These are phyloP conservation scores for Silene coronaria DNA, from an alignment of 179 eudicot genomes.

Conservation along the genomic window DNA sequence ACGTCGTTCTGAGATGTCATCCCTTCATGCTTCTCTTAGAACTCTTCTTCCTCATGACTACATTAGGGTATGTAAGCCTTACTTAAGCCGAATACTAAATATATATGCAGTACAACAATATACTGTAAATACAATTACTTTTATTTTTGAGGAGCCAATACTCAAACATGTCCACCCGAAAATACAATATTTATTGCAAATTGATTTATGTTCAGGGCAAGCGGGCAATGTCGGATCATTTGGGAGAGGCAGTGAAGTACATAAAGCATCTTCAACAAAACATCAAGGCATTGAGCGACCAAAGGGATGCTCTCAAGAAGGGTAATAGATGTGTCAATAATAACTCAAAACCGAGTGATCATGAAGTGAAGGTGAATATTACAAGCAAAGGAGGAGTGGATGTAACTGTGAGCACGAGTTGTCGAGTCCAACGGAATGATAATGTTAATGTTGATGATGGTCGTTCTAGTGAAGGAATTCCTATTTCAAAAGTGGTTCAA, in stretches of 20 bases:
- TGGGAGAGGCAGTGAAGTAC: conserved; percentile 24
- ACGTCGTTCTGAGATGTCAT: conserved; percentile 27
- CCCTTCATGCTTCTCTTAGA: conserved; percentile 24
- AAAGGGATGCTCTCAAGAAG: conserved; percentile 16
- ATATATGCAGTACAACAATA: no score
- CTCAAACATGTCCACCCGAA: not conserved
- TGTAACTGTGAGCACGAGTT: conserved; percentile 16
- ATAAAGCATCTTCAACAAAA: conserved; percentile 22
- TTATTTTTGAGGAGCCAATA: no score
- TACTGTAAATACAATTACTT: no score
- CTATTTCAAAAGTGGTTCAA: conserved; percentile 24
- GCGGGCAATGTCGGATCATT: conserved; percentile 28
- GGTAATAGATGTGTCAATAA: not conserved
- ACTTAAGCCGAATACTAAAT: not conserved
- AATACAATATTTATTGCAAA: not conserved
- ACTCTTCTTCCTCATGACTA: conserved; percentile 23
- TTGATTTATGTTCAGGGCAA: conserved; percentile 15
- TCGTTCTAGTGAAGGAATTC: not conserved
- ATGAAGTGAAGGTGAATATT: conserved; percentile 21
- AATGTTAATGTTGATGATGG: not conserved
- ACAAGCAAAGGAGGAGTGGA: conserved; percentile 19
- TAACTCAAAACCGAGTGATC: not conserved
- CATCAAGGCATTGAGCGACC: conserved; percentile 2
- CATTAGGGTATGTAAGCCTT: conserved; percentile 8
- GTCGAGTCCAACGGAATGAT: not conserved